A percentile compares a stretch with the other conserved stretches of the same genome.
phyloP scores from a whole-genome alignment of 768 basidiomycete species.

The Chalciporus chontae region DNA sequence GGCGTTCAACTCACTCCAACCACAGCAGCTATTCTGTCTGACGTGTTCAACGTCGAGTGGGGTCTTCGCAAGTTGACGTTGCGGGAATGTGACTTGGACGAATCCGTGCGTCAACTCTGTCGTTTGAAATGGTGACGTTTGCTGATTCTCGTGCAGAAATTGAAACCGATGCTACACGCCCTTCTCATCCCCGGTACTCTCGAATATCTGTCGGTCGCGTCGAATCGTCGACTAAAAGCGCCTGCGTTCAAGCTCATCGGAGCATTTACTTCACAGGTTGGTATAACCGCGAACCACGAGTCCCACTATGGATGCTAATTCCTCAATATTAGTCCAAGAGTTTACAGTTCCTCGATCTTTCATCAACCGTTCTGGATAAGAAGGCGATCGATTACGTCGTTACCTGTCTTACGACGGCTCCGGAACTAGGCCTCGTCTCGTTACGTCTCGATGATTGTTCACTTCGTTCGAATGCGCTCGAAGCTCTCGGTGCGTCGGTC shows the following conservation, averaged over 20 bases:
- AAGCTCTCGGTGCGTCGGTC: constrained; percentile 65
- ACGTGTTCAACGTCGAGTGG: constrained; percentile 92
- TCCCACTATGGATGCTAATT: not conserved
- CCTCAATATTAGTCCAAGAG: constrained; percentile 53
- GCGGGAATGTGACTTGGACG: constrained; percentile 85
- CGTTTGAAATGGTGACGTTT: not conserved
- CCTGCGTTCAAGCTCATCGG: constrained; percentile 77
- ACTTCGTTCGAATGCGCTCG: constrained; percentile 69
- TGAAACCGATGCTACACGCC: constrained; percentile 89
- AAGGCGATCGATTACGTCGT: constrained; percentile 81
- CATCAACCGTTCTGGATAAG: constrained; percentile 82
- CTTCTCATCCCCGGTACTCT: constrained; percentile 80
- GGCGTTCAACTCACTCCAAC: constrained; percentile 69
- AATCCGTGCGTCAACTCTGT: constrained; percentile 47
- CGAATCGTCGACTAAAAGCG: constrained; percentile 77
- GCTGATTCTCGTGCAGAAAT: constrained; percentile 41
- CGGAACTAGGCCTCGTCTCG: constrained; percentile 54
- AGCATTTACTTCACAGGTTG: constrained; percentile 72
- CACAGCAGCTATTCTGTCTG: constrained; percentile 78
- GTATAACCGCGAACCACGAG: not conserved
- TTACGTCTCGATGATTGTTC: constrained; percentile 87
- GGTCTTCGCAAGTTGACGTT: constrained; percentile 82
- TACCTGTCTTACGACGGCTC: constrained; percentile 49
- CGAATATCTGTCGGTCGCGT: constrained; percentile 80
- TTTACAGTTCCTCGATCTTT: constrained; percentile 86